Evolutionary conservation across 495 filamentous ascomycete genomes (phyloP).

Genomic region (Aspergillus wentii): DNA sequence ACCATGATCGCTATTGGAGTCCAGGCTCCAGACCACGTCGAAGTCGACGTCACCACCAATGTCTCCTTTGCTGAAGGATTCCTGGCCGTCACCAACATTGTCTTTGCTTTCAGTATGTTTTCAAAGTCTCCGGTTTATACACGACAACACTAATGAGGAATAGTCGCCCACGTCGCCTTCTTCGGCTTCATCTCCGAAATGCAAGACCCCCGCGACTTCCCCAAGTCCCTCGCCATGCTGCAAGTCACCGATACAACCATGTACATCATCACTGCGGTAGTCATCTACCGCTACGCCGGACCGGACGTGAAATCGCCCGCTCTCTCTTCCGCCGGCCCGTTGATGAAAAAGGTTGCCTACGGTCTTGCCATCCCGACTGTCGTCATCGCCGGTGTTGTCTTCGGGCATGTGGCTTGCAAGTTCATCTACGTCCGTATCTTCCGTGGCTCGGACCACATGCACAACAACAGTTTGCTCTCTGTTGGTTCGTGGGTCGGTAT

Average conservation of each 20-base stretch:
- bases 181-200: conserved; percentile 76
- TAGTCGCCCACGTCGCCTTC: conserved; percentile 63
- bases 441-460: conserved; percentile 51
- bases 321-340: conserved; percentile 55
- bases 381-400: conserved; percentile 46
- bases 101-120: conserved; percentile 38
- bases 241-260: conserved; percentile 60
- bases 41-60: conserved; percentile 12
- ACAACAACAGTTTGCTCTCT: conserved; percentile 44
- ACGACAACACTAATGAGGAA: conserved; percentile 6
- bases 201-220: conserved; percentile 58
- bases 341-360: conserved; percentile 66
- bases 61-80: conserved; percentile 24
- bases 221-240: conserved; percentile 59
- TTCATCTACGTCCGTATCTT: conserved; percentile 64
- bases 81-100: conserved; percentile 30
- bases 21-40: conserved; percentile 17
- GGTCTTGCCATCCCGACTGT: conserved; percentile 71
- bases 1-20: conserved; percentile 64
- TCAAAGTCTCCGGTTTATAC: neutral
- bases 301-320: conserved; percentile 64
- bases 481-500: conserved; percentile 54
- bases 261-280: conserved; percentile 45
- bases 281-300: conserved; percentile 71
- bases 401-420: conserved; percentile 56